Evolutionary conservation across 768 basidiomycete species (phyloP), one percentile per base, ranked within the genome.

Genomic region (Agaricus subrufescens): DNA sequence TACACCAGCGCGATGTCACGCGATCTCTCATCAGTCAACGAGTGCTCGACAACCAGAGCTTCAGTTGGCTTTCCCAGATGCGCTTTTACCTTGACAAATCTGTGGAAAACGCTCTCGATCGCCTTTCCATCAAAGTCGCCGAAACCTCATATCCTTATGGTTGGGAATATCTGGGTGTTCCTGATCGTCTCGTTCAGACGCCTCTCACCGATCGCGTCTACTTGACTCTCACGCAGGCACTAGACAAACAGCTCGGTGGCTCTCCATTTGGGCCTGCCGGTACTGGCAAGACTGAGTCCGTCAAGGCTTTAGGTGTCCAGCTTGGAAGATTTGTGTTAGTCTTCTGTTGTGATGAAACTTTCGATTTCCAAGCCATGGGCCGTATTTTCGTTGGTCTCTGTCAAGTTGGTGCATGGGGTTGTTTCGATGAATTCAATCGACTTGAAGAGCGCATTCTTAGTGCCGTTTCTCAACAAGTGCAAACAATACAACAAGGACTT

Each of bases 301-400:
- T 99, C 67, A 99, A 99, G 71, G 95, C 97, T 2, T 85, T 99
- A 23, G 97, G 97, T 49, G 93, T 98, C 2, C 95, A 97, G 64
- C 84, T 99, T 4, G 97, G 97, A 40, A 87, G 97, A 38, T 99
- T 99, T 65, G 97, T 99, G n/a, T 80, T 99, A 47, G 97, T 99
- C n/a, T 99, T 99, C 75, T 98, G 97, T 68, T 99, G 97, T 66
- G 97, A 99, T 71, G 97, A 99, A 70, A 97, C 92, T 0, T 98
- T 99, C 71, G 97, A 99, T 71, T 98, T 98, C 79, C 95, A 98
- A 69, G 97, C 97, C 1, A 98, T 99, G 97, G 97, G 97, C 60
- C 91, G 97, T 60, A 98, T 99, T 63, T 99, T 99, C 68, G 87
- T 98, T 63, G 97, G 97, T 50, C 82, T 99, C 12, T 99, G 97